Conservation (phyloP, 257 asterid genomes). For the Primulina huaijiensis region DNA sequence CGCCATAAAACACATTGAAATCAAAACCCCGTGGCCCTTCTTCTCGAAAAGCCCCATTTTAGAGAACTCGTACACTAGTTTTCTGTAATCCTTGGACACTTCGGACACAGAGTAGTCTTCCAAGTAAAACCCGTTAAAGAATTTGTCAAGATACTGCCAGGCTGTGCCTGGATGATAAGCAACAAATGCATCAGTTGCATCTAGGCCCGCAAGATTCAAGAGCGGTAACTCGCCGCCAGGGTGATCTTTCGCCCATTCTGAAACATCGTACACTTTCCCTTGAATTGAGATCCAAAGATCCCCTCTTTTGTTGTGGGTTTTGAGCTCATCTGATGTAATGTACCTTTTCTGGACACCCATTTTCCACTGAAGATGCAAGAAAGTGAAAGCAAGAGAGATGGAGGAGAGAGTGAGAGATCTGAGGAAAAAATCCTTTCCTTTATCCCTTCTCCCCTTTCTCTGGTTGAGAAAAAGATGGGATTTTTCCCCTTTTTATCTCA, state of each 20-base stretch:
- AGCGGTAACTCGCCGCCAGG: conserved; percentile 87
- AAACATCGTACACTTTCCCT: conserved; percentile 80
- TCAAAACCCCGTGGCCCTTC: conserved; percentile 52
- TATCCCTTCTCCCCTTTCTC: not conserved
- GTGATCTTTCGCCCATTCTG: conserved; percentile 68
- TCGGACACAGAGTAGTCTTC: conserved; percentile 63
- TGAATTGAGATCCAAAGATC: conserved; percentile 95
- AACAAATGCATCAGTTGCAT: conserved; percentile 85
- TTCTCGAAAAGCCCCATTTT: conserved; percentile 63
- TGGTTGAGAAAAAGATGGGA: conserved; percentile 3
- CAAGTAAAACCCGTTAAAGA: conserved; percentile 54
- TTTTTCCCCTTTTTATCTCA: not conserved
- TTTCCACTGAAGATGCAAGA: conserved; percentile 26
- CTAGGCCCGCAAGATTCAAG: conserved; percentile 75
- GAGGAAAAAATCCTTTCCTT: conserved; percentile 4
- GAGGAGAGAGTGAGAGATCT: conserved; percentile 22
- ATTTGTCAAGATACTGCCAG: conserved; percentile 57
- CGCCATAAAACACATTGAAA: conserved; percentile 35
- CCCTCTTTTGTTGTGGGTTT: conserved; percentile 64
- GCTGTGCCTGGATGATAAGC: conserved; percentile 78
- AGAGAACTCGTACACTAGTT: conserved; percentile 57
- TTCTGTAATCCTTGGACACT: conserved; percentile 69
- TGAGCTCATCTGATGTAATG: conserved; percentile 67
- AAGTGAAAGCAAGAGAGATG: not conserved
- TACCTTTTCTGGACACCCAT: conserved; percentile 51